Base-by-base conservation (phyloP, 306 rosid species). In the Cucumis sativus region DNA sequence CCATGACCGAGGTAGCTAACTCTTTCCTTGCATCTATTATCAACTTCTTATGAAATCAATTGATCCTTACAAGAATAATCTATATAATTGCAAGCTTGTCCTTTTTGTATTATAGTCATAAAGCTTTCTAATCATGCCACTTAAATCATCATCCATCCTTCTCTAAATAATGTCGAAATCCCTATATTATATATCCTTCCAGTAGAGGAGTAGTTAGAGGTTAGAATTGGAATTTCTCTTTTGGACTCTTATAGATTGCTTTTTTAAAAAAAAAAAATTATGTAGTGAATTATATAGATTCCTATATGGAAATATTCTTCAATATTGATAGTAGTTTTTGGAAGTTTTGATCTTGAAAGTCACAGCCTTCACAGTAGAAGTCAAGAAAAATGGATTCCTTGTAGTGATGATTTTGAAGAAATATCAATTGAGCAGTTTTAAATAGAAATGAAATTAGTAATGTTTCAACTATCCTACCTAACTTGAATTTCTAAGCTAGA, bases 1-100 rank as follows among this genome's bases (percentile, higher is more conserved):
- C 88, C 83, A 92, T 92, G 88, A 88, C 75, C 21, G 87, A 96
- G 98, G 99, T 96, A 91, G 15, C 45, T 78, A 61, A 25, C 64
- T 66, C 13, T 56, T 15, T 63, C 12, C 20, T 7, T 39, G 37
- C 14, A 14, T 47, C 18, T 61, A 23, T 56, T 74, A 67, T 21
- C 45, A 30, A 54, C 28, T 17, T 21, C n/a, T 55, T 54, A 35
- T 35, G 49, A 10, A 23, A 52, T 75, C 25, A 37, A 28, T 4
- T 12, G 49, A 49, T 40, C 16, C n/a, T 55, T 39, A 11, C 67
- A 43, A 43, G 33, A 70, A 23, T 70, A 23, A 70, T 70, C 58
- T 70, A 45, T n/a, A 49, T 14, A 25, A 25, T 35, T 72, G 77
- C 77, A 16, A 16, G 77, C 77, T 72, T 45, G 25, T 52, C 28